These are phyloP conservation scores for Juncus inflexus DNA, from an alignment of 176 grass and related monocot genomes.

Conservation along the genomic window DNA sequence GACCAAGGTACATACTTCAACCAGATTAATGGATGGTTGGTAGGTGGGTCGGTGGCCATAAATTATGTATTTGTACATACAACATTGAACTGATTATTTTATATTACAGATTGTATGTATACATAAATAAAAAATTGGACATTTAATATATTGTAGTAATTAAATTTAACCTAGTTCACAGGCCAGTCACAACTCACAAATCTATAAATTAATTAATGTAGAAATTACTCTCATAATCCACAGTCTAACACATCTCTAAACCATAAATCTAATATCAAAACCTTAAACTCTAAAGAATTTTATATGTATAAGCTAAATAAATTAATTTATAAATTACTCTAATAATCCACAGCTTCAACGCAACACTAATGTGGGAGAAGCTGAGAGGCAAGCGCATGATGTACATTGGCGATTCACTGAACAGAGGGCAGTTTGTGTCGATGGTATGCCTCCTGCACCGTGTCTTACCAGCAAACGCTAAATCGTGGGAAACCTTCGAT, in stretches of 20 bases:
- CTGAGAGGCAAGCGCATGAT: conserved; percentile 82
- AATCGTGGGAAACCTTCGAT: conserved; percentile 70
- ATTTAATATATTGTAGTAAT: too few species aligned
- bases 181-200: too few species aligned
- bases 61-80: too few species aligned
- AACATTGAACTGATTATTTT: too few species aligned
- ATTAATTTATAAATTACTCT: neutral
- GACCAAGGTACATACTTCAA: too few species aligned
- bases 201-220: neutral
- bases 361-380: conserved; percentile 69
- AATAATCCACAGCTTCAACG: conserved; percentile 66
- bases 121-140: too few species aligned
- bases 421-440: conserved; percentile 74
- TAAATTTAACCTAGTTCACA: conserved; percentile 1
- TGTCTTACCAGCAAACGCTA: conserved; percentile 45
- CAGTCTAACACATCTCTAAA: conserved; percentile 74
- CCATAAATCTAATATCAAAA: too few species aligned
- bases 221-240: conserved; percentile 7
- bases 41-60: too few species aligned
- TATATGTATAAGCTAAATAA: neutral
- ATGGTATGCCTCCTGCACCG: conserved; percentile 82
- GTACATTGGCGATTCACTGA: conserved; percentile 89
- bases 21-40: too few species aligned
- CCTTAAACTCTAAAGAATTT: too few species aligned
- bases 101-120: too few species aligned